These are phyloP conservation scores for Bryoerythrophyllum caledonicum DNA, from an alignment of 225 moss, liverwort and hornwort genomes.

Conservation along the genomic window DNA sequence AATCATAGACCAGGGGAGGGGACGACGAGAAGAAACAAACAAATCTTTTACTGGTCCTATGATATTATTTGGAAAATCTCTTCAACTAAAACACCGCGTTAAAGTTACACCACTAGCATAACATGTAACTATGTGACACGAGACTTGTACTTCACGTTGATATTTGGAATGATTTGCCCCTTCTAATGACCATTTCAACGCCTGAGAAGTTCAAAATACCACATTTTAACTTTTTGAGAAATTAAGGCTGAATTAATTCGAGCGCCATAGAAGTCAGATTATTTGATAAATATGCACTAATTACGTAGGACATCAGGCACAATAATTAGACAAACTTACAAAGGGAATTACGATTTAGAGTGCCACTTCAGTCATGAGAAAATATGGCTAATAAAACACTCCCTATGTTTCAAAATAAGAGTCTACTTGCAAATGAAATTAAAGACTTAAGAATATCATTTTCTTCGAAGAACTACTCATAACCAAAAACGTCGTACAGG, in stretches of 20 bases:
- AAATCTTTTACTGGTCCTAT: not conserved
- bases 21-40: not conserved
- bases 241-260: not conserved
- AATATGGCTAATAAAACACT: not conserved
- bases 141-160: not conserved
- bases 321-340: not conserved
- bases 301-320: not conserved
- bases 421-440: too few relatives aligned
- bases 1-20: not conserved
- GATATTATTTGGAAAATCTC: not conserved
- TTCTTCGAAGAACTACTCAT: too few relatives aligned
- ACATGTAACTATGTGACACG: not conserved
- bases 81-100: too few relatives aligned
- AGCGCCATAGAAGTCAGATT: not conserved
- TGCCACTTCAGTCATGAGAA: not conserved
- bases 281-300: not conserved
- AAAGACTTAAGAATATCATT: too few relatives aligned
- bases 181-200: not conserved
- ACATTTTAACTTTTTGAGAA: not conserved
- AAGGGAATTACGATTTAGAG: not conserved
- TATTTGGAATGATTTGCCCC: not conserved
- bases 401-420: too few relatives aligned
- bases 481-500: too few relatives aligned
- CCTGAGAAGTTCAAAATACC: not conserved
- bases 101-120: not conserved